Base-by-base conservation (phyloP, 495 filamentous ascomycete species). In the Hypoxylon cercidicola region DNA sequence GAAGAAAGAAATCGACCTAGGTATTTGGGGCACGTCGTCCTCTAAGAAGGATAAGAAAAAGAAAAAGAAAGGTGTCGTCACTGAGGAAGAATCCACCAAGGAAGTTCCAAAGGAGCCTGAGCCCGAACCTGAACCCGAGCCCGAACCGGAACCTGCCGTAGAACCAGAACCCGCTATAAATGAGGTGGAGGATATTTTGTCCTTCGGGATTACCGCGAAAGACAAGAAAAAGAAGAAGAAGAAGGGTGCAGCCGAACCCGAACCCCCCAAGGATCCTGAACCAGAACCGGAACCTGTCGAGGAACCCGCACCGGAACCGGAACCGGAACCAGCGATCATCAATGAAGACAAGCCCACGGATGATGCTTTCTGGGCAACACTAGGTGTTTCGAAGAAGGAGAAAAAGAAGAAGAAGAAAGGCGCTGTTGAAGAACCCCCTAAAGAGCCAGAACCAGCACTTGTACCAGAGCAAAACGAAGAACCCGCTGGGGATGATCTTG, bases 321-420 rank as follows among this genome's bases (percentile, higher is more conserved):
- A 50, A 21, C 64, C 71, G 30, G 74, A 72, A 56, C 73, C 67
- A 5, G 74, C 75, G 60, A 59, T 57, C n/a, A 56, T 71, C 32
- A 70, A 74, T 52, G 72, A 75, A 55, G 66, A 68, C 6, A 48
- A 60, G 13, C 35, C 49, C 19, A 68, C 57, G 25, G 56, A 49
- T 1, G 72, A 75, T 13, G 72, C 73, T 40, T 46, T 58, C 13
- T 72, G 63, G 69, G 57, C 50, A n/a, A 6, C 23, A 12, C 47
- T 62, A 12, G 21, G 68, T 2, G 30, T 62, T 49, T 68, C 64
- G 7, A 73, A 72, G 47, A 77, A 75, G 39, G 70, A 75, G 12
- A 74, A 73, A 45, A 75, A 74, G 37, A 70, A 70, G 32, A 75
- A 76, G 37, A 76, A 73, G 39, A 77, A 76, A 34, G 66, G 39